These are phyloP conservation scores for Jacaranda mimosifolia DNA, from an alignment of 257 asterid species.

Conservation along the genomic window DNA sequence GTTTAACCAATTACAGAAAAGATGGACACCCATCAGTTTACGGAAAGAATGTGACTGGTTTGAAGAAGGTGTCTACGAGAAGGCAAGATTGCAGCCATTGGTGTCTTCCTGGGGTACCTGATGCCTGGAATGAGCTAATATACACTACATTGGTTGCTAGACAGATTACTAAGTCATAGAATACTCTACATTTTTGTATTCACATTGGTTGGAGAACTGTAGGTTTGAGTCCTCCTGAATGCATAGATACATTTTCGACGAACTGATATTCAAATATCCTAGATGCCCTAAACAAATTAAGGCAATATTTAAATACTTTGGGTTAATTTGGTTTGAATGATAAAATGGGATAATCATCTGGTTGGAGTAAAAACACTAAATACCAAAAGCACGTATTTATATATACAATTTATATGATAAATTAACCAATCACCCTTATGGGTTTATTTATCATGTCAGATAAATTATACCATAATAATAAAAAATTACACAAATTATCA, in stretches of 20 bases:
- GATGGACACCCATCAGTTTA: conserved; percentile 95
- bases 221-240: background rate
- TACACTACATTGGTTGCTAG: conserved; percentile 67
- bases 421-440: too few relatives aligned
- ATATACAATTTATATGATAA: too few relatives aligned
- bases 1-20: conserved; percentile 83
- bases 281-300: too few relatives aligned
- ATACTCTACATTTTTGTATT: conserved; percentile 8
- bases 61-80: conserved; percentile 66
- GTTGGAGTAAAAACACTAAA: too few relatives aligned
- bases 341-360: too few relatives aligned
- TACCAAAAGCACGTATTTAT: too few relatives aligned
- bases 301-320: too few relatives aligned
- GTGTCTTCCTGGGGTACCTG: conserved; percentile 99
- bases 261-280: too few relatives aligned
- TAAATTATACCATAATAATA: too few relatives aligned
- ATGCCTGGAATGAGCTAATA: conserved; percentile 96
- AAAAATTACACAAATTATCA: too few relatives aligned
- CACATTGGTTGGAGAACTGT: conserved; percentile 2
- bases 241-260: background rate
- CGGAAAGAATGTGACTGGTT: conserved; percentile 65
- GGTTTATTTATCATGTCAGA: too few relatives aligned
- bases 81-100: conserved; percentile 98
- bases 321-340: too few relatives aligned
- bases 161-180: conserved; percentile 27